Base-by-base conservation (phyloP, 1,284 basidiomycete genomes). In the Tilletia walkeri region DNA sequence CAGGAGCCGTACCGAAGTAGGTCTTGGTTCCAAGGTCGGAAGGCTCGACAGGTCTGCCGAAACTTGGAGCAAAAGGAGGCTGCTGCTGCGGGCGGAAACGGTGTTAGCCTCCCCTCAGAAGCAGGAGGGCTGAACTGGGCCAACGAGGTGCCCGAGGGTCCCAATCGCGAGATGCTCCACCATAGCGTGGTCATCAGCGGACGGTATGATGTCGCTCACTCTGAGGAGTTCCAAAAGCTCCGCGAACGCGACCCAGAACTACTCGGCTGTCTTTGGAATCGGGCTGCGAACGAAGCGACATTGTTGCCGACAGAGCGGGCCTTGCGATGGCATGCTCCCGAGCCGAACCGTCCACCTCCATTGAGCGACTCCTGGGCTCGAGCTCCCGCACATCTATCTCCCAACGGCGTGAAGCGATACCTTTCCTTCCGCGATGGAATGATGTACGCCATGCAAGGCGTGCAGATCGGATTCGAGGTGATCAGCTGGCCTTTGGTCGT, bases 181-280 rank as follows among this genome's bases (percentile, higher is more conserved):
- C 65, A 66, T 41, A 48, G 45, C 45, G 65, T 66, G 16, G 65
- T 66, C 30, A 36, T 66, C 9, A n/a, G 65, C 39, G 65, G 65
- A 7, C 24, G 30, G 39, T 66, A 66, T n/a, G 38, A 45, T 36
- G n/a, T 20, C 5, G 20, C n/a, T 3, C 18, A 50, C 38, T 66
- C 65, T 6, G 45, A 38, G 16, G 36, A 66, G 48, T 66, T 66
- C 34, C 16, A 66, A 41, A n/a, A 5, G 4, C 65, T 66, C 12
- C 65, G 65, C 39, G 24, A 47, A 9, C 41, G 16, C 41, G 30
- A 66, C 41, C 39, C 65, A 7, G 39, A 45, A 24, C 48, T n/a
- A 16, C 65, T 66, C 16, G n/a, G 20, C 9, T 6, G 6, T 39
- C 65, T 66, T 4, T 66, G 65, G 65, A 20, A 12, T 3, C 12